A percentile compares a stretch with the other conserved stretches of the same genome.
These are phyloP conservation scores for Candida frijolesensis DNA, from an alignment of 1,139 yeast genomes.

Conservation along the genomic window DNA sequence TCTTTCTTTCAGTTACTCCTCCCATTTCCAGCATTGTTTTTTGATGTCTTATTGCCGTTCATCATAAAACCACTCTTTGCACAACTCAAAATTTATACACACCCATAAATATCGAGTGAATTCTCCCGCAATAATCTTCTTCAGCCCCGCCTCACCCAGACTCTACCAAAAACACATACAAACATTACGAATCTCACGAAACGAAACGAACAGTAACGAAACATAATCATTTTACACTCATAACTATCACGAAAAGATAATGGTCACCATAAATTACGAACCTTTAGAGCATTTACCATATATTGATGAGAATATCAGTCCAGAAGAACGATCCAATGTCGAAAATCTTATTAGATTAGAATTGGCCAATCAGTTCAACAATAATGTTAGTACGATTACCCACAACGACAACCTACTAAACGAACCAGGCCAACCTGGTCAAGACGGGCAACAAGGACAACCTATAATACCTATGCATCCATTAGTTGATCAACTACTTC, in stretches of 20 bases:
- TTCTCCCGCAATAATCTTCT: too few species aligned
- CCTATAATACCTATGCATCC: conserved; percentile 26
- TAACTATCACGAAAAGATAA: conserved; percentile 8
- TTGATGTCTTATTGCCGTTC: too few species aligned
- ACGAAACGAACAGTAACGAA: not conserved
- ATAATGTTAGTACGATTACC: conserved; percentile 15
- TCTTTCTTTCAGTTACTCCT: too few species aligned
- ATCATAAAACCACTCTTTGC: too few species aligned
- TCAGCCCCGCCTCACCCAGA: too few species aligned
- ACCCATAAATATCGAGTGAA: too few species aligned
- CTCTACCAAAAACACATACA: too few species aligned
- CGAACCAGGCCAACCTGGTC: not conserved
- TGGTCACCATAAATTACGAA: conserved; percentile 32
- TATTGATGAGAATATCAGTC: conserved; percentile 32
- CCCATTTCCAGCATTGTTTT: too few species aligned
- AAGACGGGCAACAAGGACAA: conserved; percentile 5
- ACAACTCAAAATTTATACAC: too few species aligned
- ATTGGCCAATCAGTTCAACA: conserved; percentile 20
- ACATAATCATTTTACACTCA: not conserved
- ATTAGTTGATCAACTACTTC: conserved; percentile 28
- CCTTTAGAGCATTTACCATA: conserved; percentile 37
- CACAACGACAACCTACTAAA: conserved; percentile 4
- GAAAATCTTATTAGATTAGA: conserved; percentile 36
- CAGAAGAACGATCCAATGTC: conserved; percentile 36
- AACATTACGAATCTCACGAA: too few species aligned